Evolutionary conservation across 106 monocot genomes (phyloP).

Genomic region (Dioscorea dumetorum): DNA sequence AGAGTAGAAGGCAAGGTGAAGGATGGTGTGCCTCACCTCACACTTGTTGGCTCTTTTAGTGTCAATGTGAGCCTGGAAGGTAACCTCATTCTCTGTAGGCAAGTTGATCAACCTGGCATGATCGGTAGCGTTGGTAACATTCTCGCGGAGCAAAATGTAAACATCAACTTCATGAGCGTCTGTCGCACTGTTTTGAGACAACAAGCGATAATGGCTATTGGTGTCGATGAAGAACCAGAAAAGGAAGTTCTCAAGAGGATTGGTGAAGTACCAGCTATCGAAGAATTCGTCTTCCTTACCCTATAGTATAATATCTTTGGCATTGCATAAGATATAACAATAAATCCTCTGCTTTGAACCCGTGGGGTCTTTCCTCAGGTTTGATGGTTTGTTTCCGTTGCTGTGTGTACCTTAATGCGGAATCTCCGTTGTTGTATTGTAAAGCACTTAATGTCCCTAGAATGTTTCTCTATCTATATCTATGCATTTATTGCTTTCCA

Average conservation of each 20-base stretch:
- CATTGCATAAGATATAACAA: too few relatives aligned
- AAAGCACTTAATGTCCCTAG: too few relatives aligned
- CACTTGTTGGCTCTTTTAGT: constrained; percentile 49
- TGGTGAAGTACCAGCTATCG: constrained; percentile 32
- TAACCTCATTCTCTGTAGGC: constrained; percentile 48
- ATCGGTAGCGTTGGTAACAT: constrained; percentile 42
- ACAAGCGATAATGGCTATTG: constrained; percentile 64
- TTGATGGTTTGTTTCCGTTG: too few relatives aligned
- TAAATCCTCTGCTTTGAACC: too few relatives aligned
- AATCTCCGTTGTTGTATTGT: too few relatives aligned
- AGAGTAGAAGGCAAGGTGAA: constrained; percentile 70
- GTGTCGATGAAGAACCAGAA: constrained; percentile 51
- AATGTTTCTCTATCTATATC: too few relatives aligned
- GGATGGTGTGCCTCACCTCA: constrained; percentile 64
- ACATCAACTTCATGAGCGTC: constrained; percentile 80
- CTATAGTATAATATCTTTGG: constrained; percentile 14
- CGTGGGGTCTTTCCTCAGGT: too few relatives aligned
- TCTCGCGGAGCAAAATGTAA: constrained; percentile 44
- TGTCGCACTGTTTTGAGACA: constrained; percentile 21
- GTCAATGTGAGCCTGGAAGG: constrained; percentile 83
- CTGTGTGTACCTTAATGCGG: too few relatives aligned
- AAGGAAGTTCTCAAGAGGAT: constrained; percentile 47
- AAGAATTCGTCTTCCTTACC: constrained; percentile 60
- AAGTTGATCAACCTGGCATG: constrained; percentile 59
- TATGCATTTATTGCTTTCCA: too few relatives aligned